Evolutionary conservation across 169 alveolate genomes (phyloP).

Genomic region (Plasmodium gaboni): DNA sequence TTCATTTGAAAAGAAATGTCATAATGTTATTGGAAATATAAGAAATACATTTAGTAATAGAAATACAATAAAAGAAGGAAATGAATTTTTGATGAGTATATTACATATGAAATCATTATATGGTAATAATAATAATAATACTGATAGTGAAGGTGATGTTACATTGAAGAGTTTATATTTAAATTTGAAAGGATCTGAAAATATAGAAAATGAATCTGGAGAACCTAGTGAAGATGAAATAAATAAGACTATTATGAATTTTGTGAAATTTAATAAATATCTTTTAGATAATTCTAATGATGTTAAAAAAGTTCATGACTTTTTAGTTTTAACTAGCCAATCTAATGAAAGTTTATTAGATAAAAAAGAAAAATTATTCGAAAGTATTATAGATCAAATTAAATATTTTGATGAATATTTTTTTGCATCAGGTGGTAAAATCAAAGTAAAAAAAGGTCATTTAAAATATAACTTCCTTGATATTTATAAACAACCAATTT

Average conservation of each 20-base stretch:
- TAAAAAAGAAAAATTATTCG: neutral
- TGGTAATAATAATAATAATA: neutral
- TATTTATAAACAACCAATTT: slow-evolving; percentile 9
- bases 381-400: neutral
- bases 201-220: neutral
- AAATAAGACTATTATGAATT: slow-evolving; percentile 2
- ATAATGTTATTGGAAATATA: neutral
- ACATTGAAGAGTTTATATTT: slow-evolving; percentile 5
- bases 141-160: neutral
- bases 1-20: slow-evolving; percentile 9
- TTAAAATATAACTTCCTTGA: neutral
- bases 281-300: slow-evolving; percentile 3
- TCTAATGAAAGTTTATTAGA: slow-evolving; percentile 3
- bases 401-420: neutral
- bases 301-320: slow-evolving; percentile 12
- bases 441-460: neutral
- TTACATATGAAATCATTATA: slow-evolving; percentile 17
- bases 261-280: slow-evolving; percentile 18
- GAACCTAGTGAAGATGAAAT: neutral
- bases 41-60: neutral
- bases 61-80: neutral
- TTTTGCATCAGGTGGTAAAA: too few species aligned
- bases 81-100: slow-evolving; percentile 27
- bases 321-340: slow-evolving; percentile 18
- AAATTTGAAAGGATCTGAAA: slow-evolving; percentile 9